phyloP scores from a whole-genome alignment of 768 basidiomycete species.

The Rhodotorula kratochvilovae region DNA sequence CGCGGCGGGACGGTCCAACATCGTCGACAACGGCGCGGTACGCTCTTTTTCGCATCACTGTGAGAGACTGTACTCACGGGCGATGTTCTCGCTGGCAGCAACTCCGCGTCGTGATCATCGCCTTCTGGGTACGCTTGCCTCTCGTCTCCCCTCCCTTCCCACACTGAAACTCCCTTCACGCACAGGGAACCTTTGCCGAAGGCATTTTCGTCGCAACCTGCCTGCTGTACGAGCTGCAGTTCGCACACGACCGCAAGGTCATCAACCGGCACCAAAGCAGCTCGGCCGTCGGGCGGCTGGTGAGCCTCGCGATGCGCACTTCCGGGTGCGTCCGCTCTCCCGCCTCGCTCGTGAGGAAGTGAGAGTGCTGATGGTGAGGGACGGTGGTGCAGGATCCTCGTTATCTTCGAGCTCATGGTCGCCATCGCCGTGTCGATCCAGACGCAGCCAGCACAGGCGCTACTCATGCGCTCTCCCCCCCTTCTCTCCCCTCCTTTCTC shows the following conservation, averaged over 20 bases:
- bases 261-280: not conserved
- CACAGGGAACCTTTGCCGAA: constrained; percentile 15
- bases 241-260: constrained; percentile 10
- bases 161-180: not conserved
- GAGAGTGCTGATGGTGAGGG: not conserved
- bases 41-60: no score
- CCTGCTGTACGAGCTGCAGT: constrained; percentile 25
- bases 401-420: constrained; percentile 27
- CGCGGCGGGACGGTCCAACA: not conserved
- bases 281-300: constrained; percentile 6
- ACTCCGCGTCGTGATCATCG: not conserved
- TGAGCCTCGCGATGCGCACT: constrained; percentile 22
- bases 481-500: not conserved
- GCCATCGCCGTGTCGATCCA: constrained; percentile 18
- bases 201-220: constrained; percentile 11
- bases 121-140: constrained; percentile 4
- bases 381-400: not conserved
- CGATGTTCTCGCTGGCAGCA: not conserved
- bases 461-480: not conserved
- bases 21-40: not conserved
- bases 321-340: constrained; percentile 3
- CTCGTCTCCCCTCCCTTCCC: not conserved
- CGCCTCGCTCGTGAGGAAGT: not conserved
- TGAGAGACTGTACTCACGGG: not conserved
- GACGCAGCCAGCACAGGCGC: not conserved